These are phyloP conservation scores for Venturia pyrina DNA, from an alignment of 2,329 filamentous ascomycete genomes.

Conservation along the genomic window DNA sequence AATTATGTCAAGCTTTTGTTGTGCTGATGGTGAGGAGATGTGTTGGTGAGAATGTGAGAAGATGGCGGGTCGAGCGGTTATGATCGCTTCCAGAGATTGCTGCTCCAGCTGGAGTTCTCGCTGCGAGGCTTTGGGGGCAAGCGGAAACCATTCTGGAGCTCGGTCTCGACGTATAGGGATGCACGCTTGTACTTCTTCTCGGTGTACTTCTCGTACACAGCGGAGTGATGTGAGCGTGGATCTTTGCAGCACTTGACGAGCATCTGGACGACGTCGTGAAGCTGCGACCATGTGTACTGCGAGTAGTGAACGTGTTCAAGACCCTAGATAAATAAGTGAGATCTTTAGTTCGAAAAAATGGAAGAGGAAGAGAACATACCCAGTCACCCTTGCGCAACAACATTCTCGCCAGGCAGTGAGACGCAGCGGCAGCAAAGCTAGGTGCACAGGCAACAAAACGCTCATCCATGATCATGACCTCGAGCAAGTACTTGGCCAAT, in stretches of 20 bases:
- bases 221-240: constrained; percentile 69
- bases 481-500: constrained; percentile 93
- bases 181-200: constrained; percentile 81
- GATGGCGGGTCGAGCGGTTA: neutral
- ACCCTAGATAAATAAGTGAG: constrained; percentile 46
- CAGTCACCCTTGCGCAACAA: constrained; percentile 88
- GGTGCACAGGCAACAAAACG: constrained; percentile 86
- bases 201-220: constrained; percentile 86
- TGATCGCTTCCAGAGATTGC: constrained; percentile 6
- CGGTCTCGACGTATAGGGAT: constrained; percentile 66
- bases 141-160: constrained; percentile 54
- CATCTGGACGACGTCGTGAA: constrained; percentile 65
- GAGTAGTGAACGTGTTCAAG: constrained; percentile 84
- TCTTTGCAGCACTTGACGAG: constrained; percentile 82
- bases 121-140: constrained; percentile 28
- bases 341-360: neutral
- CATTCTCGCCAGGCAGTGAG: constrained; percentile 81
- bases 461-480: constrained; percentile 96
- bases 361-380: constrained; percentile 48
- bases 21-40: constrained; percentile 1
- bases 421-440: constrained; percentile 82
- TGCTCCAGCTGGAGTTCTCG: constrained; percentile 13
- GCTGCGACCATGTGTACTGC: constrained; percentile 78
- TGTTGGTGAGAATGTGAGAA: neutral
- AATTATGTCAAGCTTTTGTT: neutral